Percentiles rank a stretch among this genome's conserved stretches.
phyloP scores from a whole-genome alignment of 352 stramenopile species.

The Pythium rishiriense region DNA sequence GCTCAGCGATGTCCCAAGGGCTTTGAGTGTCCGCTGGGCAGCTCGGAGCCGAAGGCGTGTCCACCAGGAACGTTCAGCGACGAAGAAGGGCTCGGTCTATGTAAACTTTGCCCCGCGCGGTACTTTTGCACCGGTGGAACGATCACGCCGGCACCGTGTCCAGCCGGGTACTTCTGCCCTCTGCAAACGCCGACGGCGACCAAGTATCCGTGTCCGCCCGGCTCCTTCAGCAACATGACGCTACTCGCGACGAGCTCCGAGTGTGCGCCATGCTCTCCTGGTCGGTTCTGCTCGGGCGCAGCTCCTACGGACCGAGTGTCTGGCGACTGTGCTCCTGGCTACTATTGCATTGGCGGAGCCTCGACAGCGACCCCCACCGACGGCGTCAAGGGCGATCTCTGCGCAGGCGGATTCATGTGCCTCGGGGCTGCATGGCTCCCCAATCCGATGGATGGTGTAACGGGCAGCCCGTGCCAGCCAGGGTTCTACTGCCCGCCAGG shows the following conservation, averaged over 20 bases:
- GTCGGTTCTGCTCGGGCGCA: constrained; percentile 77
- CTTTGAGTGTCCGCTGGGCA: constrained; percentile 72
- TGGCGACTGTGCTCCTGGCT: constrained; percentile 58
- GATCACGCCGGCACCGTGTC: constrained; percentile 51
- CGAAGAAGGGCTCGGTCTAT: constrained; percentile 48
- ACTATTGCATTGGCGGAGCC: constrained; percentile 65
- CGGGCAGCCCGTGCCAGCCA: constrained; percentile 52
- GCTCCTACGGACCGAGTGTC: constrained; percentile 51
- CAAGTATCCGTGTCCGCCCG: constrained; percentile 57
- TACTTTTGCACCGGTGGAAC: constrained; percentile 63
- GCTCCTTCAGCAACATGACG: constrained; percentile 57
- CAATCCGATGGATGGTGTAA: constrained; percentile 52
- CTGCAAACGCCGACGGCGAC: constrained; percentile 41
- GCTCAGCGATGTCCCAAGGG: constrained; percentile 63
- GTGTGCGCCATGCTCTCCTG: constrained; percentile 59
- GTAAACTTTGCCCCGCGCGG: constrained; percentile 72
- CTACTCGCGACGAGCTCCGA: constrained; percentile 40
- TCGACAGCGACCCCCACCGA: constrained; percentile 41
- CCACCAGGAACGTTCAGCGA: constrained; percentile 64
- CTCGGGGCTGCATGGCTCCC: constrained; percentile 54
- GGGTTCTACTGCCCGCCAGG: constrained; percentile 72
- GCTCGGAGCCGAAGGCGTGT: constrained; percentile 55
- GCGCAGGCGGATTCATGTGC: constrained; percentile 59
- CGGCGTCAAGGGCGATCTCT: constrained; percentile 46
- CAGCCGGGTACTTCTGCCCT: constrained; percentile 79